Conservation (phyloP, 2,329 filamentous ascomycete genomes). For the Pseudocercospora crystallina region DNA sequence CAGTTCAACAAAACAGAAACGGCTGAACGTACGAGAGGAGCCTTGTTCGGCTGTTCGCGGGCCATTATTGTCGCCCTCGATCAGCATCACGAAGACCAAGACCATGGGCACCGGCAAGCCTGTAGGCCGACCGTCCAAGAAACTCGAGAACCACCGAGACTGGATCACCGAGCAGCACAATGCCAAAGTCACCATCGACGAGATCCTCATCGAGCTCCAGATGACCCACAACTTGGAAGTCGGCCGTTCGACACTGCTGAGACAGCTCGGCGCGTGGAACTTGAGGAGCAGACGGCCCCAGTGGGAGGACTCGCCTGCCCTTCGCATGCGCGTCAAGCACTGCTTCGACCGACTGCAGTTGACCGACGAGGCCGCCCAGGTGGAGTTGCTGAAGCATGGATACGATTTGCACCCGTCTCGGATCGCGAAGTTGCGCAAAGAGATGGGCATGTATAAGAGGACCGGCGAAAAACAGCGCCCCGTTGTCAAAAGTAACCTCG, state of each 20-base stretch:
- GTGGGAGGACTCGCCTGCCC: slow-evolving; percentile 9
- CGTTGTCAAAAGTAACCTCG: slow-evolving; percentile 1
- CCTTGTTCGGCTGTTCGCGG: no score
- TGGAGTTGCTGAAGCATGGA: slow-evolving; percentile 4
- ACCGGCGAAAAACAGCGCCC: slow-evolving; percentile 2
- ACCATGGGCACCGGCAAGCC: not conserved
- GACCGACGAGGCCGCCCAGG: slow-evolving; percentile 9
- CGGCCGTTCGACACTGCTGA: slow-evolving; percentile 10
- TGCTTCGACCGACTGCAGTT: slow-evolving; percentile 7
- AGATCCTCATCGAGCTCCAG: slow-evolving; percentile 7
- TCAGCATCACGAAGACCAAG: no score
- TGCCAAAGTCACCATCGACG: not conserved
- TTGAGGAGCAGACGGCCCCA: slow-evolving; percentile 6
- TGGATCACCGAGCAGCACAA: slow-evolving; percentile 7
- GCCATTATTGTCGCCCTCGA: no score
- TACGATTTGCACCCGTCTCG: slow-evolving; percentile 2
- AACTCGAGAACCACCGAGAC: slow-evolving; percentile 9
- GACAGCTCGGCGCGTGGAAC: slow-evolving; percentile 4
- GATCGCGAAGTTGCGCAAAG: slow-evolving; percentile 10
- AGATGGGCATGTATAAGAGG: slow-evolving; percentile 16
- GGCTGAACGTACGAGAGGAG: no score
- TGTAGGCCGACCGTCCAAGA: slow-evolving; percentile 1
- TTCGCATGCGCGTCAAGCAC: slow-evolving; percentile 9
- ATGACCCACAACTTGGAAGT: slow-evolving; percentile 7
- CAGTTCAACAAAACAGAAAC: no score